phyloP scores from a whole-genome alignment of 169 alveolate species.

The Plasmodium yoelii region DNA sequence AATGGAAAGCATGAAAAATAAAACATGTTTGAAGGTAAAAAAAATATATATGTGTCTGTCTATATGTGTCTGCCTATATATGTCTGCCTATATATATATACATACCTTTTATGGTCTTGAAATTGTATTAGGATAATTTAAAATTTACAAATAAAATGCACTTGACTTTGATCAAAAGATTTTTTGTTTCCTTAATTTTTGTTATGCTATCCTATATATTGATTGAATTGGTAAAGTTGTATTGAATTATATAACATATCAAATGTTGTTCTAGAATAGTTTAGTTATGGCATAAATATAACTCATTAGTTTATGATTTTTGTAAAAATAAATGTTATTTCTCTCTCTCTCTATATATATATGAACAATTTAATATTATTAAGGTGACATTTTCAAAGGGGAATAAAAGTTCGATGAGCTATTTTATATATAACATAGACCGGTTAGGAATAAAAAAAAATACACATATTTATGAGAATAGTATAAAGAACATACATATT shows the following conservation, averaged over 20 bases:
- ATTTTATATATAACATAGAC: conserved; percentile 60
- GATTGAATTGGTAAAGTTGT: conserved; percentile 44
- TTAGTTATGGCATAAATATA: too few species aligned
- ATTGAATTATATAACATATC: too few species aligned
- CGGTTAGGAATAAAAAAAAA: conserved; percentile 32
- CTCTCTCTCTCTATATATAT: too few species aligned
- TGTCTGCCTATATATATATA: neutral
- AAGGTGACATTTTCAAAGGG: conserved; percentile 33
- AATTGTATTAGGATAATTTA: conserved; percentile 40
- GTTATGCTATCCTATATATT: conserved; percentile 55
- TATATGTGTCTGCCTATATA: neutral
- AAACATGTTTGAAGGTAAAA: conserved; percentile 24
- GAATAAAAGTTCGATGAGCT: conserved; percentile 30
- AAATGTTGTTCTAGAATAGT: too few species aligned
- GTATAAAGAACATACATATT: too few species aligned
- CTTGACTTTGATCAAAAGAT: conserved; percentile 67
- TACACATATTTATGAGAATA: neutral
- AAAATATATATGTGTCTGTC: neutral
- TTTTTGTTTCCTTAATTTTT: conserved; percentile 51
- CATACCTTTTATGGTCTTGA: neutral
- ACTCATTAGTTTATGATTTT: too few species aligned
- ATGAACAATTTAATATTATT: too few species aligned
- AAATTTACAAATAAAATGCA: conserved; percentile 72
- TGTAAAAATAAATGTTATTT: too few species aligned
- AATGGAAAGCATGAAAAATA: conserved; percentile 64